Base-by-base conservation (phyloP, 805 yeast genomes). In the Kregervanrija delftensis region DNA sequence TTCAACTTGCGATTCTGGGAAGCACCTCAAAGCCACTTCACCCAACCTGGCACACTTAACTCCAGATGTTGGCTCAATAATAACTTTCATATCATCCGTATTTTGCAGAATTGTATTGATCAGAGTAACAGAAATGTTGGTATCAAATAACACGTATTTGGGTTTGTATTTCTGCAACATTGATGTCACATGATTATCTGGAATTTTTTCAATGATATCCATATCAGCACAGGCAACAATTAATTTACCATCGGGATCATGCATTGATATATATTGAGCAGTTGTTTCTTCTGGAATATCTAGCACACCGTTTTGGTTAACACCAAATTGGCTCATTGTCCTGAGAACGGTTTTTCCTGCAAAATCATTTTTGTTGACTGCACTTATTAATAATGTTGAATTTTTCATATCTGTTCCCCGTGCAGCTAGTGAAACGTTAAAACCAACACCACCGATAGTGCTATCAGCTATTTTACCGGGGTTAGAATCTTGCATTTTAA, bases 381-480 rank as follows among this genome's bases (percentile, higher is more conserved):
- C 69, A 0, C 89, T 77, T 0, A 87, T 61, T 31, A 86, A 50
- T 13, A 59, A 36, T 1, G 55, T 47, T 1, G 57, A 68, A 16
- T 74, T 64, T 1, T 66, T 52, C 0, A 58, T 32, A n/a, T 49
- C 54, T 3, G 50, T 52, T 41, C 49, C 58, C 2, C 47, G 40
- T 3, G 51, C 48, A 0, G 93, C 91, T n/a, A 75, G 55, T 0
- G 86, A 80, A 12, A 88, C 80, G 54, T 89, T 88, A 59, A 75
- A 81, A 0, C 88, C 96, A 2, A 88, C 96, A 1, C 96, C 96
- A 1, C 96, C 96, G 8, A 86, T 59, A 0, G 83, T 69, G 2
- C 80, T 71, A 1, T 61, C 54, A 5, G 77, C 71, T 1, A 48
- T 41, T 0, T 54, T 57, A 0, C 93, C 89, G 0, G 93, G 93